These are phyloP conservation scores for Heracleum sosnowskyi DNA, from an alignment of 129 eudicot species.

Conservation along the genomic window DNA sequence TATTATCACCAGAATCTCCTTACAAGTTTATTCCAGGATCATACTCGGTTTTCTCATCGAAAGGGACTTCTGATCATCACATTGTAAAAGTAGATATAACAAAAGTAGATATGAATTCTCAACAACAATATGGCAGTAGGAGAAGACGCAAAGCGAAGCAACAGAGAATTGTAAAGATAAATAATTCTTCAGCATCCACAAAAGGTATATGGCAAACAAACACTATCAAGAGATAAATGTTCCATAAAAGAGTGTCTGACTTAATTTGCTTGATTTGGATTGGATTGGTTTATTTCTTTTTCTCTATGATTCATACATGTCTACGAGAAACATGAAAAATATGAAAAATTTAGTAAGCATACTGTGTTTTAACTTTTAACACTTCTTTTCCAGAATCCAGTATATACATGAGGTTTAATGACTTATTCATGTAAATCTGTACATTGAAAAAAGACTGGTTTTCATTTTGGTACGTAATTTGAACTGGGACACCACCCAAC, in stretches of 20 bases:
- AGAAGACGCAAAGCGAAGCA: slow-evolving; percentile 36
- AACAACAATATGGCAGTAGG: slow-evolving; percentile 23
- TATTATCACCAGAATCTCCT: slow-evolving; percentile 61
- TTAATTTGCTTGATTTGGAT: neutral
- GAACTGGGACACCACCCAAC: neutral
- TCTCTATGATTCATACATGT: neutral
- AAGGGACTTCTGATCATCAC: slow-evolving; percentile 97
- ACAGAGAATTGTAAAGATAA: slow-evolving; percentile 16
- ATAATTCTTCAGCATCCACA: neutral
- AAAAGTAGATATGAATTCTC: slow-evolving; percentile 20
- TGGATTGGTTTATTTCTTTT: neutral
- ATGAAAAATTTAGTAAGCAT: neutral
- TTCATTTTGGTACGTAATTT: no score
- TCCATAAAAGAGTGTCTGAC: neutral
- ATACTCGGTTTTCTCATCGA: slow-evolving; percentile 77
- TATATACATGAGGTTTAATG: neutral
- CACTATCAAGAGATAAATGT: neutral
- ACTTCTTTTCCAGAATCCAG: neutral
- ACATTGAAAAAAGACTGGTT: neutral
- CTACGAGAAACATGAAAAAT: neutral
- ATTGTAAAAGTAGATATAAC: slow-evolving; percentile 79
- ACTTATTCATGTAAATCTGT: neutral
- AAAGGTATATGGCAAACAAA: slow-evolving; percentile 3
- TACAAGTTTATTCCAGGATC: slow-evolving; percentile 91
- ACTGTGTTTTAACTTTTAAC: neutral